phyloP scores from a whole-genome alignment of 345 rosid species.

The Rhodamnia rubescens region DNA sequence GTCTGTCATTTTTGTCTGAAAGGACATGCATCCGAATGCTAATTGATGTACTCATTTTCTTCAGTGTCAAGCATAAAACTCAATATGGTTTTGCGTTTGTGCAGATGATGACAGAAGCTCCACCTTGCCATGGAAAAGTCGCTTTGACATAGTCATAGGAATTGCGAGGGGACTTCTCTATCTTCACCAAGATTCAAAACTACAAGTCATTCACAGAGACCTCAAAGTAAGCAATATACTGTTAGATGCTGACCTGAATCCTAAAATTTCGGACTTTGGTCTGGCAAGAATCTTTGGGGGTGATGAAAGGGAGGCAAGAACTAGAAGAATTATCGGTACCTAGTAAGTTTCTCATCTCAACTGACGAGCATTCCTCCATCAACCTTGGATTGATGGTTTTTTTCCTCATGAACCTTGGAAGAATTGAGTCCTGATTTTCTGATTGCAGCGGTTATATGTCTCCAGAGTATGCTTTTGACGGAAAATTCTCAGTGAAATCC shows the following conservation, averaged over 20 bases:
- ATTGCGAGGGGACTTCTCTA: not conserved
- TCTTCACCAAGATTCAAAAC: not conserved
- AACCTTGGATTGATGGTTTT: not conserved
- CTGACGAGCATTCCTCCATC: not conserved
- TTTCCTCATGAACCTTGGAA: not conserved
- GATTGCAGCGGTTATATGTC: not conserved
- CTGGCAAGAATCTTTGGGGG: not conserved
- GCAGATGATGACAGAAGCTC: conserved; percentile 19
- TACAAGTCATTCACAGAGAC: not conserved
- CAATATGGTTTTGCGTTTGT: not conserved
- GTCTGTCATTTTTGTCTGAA: not conserved
- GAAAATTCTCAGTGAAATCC: conserved; percentile 27
- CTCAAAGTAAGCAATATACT: not conserved
- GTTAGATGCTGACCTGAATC: not conserved
- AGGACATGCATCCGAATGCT: not conserved
- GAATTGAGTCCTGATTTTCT: not conserved
- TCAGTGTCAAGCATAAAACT: not conserved
- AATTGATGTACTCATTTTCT: not conserved
- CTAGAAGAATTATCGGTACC: not conserved
- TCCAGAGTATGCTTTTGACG: conserved; percentile 12
- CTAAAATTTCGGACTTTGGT: not conserved
- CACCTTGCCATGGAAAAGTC: not conserved
- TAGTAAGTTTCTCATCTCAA: not conserved
- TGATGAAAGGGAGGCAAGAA: not conserved
- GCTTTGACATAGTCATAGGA: not conserved